Evolutionary conservation across 495 filamentous ascomycete species (phyloP), one percentile per base, ranked within the genome.

Genomic region (Pyrenopolyporus hunteri): DNA sequence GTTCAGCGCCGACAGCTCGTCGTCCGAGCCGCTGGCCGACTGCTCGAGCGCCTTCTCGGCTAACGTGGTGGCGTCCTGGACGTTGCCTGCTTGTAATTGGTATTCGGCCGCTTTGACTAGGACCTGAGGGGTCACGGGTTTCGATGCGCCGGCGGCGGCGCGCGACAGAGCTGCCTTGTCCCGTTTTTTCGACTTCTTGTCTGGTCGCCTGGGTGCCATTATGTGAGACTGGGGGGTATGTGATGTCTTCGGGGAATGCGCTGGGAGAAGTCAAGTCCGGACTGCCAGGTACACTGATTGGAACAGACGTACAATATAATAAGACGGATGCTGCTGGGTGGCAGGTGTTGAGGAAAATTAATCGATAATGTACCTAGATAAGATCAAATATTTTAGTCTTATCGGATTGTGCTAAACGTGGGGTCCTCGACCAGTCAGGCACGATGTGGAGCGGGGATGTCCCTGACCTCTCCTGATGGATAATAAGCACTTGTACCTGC

Each of bases 81-180:
- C 77, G 57, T 90, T 84, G 43, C 86, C 86, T 33, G 86, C 88
- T 64, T 91, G 85, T 19, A 94, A 80, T 23, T 86, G 81, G 42
- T 82, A 77, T 6, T 85, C 83, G 11, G 92, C 89, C 70, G 89
- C 80, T 47, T 82, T 80, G 67, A 96, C 83, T 28, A 79, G 70
- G 36, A 76, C 73, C 54, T 73, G 66, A 1, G 71, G 64, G 32
- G 76, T 73, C 8, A 75, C 70, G 10, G 69, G 57, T 28, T 67
- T 70, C 1, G 64, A 59, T n/a, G 57, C 8, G 47, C 55, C 51
- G 25, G 23, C 52, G 9, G 73, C 51, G 23, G 59, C 66, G 6
- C 66, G 47, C 31, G 68, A 71, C 23, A 67, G 52, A 22, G 63
- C 70, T 16, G 51, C 66, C 50, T 74, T 73, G 44, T 62, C 66